phyloP scores from a whole-genome alignment of 1,284 basidiomycete species.

The Phylloboletellus chloephorus region DNA sequence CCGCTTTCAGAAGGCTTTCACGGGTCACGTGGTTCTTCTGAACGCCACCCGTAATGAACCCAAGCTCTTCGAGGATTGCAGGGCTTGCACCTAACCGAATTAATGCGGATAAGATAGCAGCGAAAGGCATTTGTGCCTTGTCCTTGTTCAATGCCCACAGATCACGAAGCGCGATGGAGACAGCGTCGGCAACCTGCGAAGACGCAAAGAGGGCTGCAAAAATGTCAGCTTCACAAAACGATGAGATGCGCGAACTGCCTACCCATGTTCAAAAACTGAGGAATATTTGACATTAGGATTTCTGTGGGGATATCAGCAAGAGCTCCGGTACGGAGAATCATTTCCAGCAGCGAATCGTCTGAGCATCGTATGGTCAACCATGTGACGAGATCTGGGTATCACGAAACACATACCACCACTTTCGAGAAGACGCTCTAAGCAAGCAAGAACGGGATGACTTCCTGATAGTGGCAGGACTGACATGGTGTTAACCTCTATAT shows the following conservation, averaged over 20 bases:
- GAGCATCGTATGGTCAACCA: background rate
- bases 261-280: constrained; percentile 42
- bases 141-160: constrained; percentile 17
- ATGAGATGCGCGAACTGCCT: constrained; percentile 9
- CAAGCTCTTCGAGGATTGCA: constrained; percentile 15
- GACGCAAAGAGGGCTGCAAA: constrained; percentile 20
- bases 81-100: constrained; percentile 23
- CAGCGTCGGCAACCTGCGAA: constrained; percentile 21
- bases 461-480: constrained; percentile 12
- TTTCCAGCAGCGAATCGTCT: constrained; percentile 39
- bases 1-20: constrained; percentile 26
- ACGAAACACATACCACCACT: constrained; percentile 34
- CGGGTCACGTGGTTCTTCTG: constrained; percentile 11
- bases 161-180: constrained; percentile 21
- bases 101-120: constrained; percentile 18
- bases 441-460: constrained; percentile 29
- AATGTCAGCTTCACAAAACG: constrained; percentile 1
- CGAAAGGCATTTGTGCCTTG: constrained; percentile 15
- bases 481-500: constrained; percentile 26
- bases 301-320: constrained; percentile 29
- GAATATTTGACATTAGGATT: constrained; percentile 29
- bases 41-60: constrained; percentile 8
- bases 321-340: constrained; percentile 40
- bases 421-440: constrained; percentile 33
- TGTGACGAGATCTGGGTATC: background rate